Evolutionary conservation across 164 flowering plant species (phyloP), one percentile per base, ranked within the genome.

Genomic region (Aristolochia contorta): DNA sequence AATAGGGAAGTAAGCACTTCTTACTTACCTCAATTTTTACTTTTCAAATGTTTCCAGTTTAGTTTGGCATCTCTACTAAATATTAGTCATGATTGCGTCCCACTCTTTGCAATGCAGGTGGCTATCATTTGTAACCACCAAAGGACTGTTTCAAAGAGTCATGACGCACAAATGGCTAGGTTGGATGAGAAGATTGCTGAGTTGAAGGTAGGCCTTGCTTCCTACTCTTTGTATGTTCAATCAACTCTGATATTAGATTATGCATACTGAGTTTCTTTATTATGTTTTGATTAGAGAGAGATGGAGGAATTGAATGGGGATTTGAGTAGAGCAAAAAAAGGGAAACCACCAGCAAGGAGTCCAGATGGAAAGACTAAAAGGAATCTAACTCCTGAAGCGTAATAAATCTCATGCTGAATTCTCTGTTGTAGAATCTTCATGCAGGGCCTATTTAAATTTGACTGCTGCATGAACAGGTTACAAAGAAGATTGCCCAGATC

Each of bases 121-220:
- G 97, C 99, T 41, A 94, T 94, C 56, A 88, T 94, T 45, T 94
- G 99, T 72, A 94, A 94, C 71, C 99, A 94, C 82, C 99, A 94
- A 65, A 93, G 97, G 24, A 78, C 70, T 74, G 81, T 86, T 33
- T 91, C 99, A 47, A 94, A 91, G 78, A 74, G 89, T 61, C 97
- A 91, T 62, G 53, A 54, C 71, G 77, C 86, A 46, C 96, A 89
- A 72, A 89, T 94, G 86, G 46, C 69, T 16, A 85, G 67, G 52
- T 74, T 94, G 77, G 66, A 59, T 49, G 95, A 81, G 72, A 94
- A 86, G 74, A 84, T 86, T 60, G 72, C 77, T 41, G 91, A 91
- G 55, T 75, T 84, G 59, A 80, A 85, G 96, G 99, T 94, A 77
- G 37, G 37, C 64, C 19, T 6, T 50, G 37, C 41, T 18, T 19